phyloP scores from a whole-genome alignment of 192 early-diverging fungal genomes.

The Backusella sp. region DNA sequence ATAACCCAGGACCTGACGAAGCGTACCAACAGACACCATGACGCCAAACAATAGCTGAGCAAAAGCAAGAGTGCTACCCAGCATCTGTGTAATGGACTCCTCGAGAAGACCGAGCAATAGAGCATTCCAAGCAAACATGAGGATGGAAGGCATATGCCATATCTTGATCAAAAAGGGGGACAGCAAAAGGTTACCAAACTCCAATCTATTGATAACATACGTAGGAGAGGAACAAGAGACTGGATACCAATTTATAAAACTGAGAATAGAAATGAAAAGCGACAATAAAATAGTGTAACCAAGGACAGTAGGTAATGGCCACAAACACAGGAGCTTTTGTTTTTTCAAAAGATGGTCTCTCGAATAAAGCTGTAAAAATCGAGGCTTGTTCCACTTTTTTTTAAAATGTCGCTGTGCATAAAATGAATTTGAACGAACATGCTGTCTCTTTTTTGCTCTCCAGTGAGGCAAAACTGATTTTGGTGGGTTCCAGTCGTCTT shows the following conservation, averaged over 20 bases:
- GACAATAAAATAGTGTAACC: conserved; percentile 28
- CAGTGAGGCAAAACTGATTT: background rate
- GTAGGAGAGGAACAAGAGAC: conserved; percentile 27
- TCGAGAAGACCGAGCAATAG: conserved; percentile 48
- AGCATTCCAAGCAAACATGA: conserved; percentile 40
- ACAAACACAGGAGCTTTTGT: conserved; percentile 28
- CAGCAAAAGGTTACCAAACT: conserved; percentile 35
- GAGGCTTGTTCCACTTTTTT: conserved; percentile 13
- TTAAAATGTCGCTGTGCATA: conserved; percentile 8
- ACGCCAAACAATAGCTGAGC: conserved; percentile 22
- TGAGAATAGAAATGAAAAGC: conserved; percentile 25
- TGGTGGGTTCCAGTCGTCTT: background rate
- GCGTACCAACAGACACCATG: conserved; percentile 21
- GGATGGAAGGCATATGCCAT: conserved; percentile 1
- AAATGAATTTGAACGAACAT: conserved; percentile 12
- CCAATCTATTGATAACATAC: conserved; percentile 19
- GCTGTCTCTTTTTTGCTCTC: background rate
- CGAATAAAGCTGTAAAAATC: background rate
- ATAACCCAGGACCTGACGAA: conserved; percentile 44
- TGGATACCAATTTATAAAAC: conserved; percentile 6
- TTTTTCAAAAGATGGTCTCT: conserved; percentile 15
- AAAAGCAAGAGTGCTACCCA: conserved; percentile 45
- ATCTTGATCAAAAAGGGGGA: conserved; percentile 32
- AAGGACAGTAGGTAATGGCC: conserved; percentile 32
- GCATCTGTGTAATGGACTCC: conserved; percentile 41